Percentiles rank a stretch among this genome's conserved stretches.
phyloP scores from a whole-genome alignment of 345 rosid genomes.

The Heritiera fomes region DNA sequence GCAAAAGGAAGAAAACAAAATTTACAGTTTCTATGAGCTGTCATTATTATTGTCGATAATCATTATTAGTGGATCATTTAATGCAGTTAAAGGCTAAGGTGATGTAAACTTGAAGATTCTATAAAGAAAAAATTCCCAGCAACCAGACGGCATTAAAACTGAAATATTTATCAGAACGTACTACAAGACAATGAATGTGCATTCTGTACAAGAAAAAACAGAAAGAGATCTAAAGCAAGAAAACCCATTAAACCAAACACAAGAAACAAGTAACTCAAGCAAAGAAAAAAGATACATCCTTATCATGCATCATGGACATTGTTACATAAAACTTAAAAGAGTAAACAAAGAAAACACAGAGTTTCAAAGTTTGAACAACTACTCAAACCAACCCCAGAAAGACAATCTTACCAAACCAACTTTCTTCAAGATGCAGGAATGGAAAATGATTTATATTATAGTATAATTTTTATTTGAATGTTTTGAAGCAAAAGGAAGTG shows the following conservation, averaged over 20 bases:
- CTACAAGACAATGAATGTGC: slow-evolving; percentile 9
- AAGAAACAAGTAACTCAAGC: slow-evolving; percentile 1
- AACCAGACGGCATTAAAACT: slow-evolving; percentile 21
- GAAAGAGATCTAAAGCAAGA: slow-evolving; percentile 33
- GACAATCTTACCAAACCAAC: neutral
- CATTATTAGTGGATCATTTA: neutral
- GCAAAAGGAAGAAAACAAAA: slow-evolving; percentile 25
- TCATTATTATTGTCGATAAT: slow-evolving; percentile 4
- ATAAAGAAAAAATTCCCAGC: slow-evolving; percentile 1
- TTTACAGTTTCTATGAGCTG: neutral
- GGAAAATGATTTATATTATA: slow-evolving; percentile 13
- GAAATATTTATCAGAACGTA: slow-evolving; percentile 7
- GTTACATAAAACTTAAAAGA: slow-evolving; percentile 24
- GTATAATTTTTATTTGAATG: neutral
- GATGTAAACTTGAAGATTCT: slow-evolving; percentile 9
- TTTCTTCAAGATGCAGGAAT: slow-evolving; percentile 24
- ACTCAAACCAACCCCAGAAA: slow-evolving; percentile 36
- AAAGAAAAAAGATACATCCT: neutral
- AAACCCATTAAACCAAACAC: slow-evolving; percentile 10
- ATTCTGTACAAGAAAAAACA: neutral
- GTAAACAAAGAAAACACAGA: slow-evolving; percentile 21
- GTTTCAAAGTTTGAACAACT: slow-evolving; percentile 33
- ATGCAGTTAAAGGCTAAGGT: neutral
- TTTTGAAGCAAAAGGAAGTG: neutral
- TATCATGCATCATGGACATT: slow-evolving; percentile 8